Conservation (phyloP, 352 stramenopile genomes). For the Phytopythium vexans region DNA sequence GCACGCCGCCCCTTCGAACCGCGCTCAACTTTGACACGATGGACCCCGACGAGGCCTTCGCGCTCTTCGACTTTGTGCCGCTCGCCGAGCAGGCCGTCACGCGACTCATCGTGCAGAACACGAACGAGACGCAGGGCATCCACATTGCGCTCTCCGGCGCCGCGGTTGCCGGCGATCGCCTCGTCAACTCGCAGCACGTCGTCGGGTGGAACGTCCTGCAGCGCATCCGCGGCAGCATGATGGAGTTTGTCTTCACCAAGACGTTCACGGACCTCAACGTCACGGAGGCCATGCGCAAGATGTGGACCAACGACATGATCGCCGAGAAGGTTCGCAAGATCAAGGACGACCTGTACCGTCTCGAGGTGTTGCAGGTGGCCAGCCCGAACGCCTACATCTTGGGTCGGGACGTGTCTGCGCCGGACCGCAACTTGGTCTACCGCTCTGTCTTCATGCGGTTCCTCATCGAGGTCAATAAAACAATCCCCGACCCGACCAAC, state of each 20-base stretch:
- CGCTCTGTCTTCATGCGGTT: slow-evolving; percentile 42
- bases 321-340: slow-evolving; percentile 14
- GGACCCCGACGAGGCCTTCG: slow-evolving; percentile 21
- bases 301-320: slow-evolving; percentile 13
- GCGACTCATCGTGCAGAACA: slow-evolving; percentile 36
- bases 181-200: too few relatives aligned
- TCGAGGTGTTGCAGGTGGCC: slow-evolving; percentile 18
- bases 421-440: slow-evolving; percentile 27
- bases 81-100: slow-evolving; percentile 29
- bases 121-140: too few relatives aligned
- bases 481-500: slow-evolving; percentile 7
- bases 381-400: slow-evolving; percentile 15
- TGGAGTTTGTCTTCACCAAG: slow-evolving; percentile 22
- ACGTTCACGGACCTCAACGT: slow-evolving; percentile 14
- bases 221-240: slow-evolving; percentile 9
- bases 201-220: slow-evolving; percentile 17
- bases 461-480: slow-evolving; percentile 24
- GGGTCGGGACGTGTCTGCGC: slow-evolving; percentile 22
- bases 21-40: slow-evolving; percentile 15
- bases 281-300: slow-evolving; percentile 12
- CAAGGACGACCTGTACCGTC: slow-evolving; percentile 16
- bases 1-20: slow-evolving; percentile 15
- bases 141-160: too few relatives aligned
- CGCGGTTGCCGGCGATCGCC: too few relatives aligned
- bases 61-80: slow-evolving; percentile 37